Evolutionary conservation across 768 basidiomycete species (phyloP), one percentile per base, ranked within the genome.

Genomic region (Termitomyces sp.): DNA sequence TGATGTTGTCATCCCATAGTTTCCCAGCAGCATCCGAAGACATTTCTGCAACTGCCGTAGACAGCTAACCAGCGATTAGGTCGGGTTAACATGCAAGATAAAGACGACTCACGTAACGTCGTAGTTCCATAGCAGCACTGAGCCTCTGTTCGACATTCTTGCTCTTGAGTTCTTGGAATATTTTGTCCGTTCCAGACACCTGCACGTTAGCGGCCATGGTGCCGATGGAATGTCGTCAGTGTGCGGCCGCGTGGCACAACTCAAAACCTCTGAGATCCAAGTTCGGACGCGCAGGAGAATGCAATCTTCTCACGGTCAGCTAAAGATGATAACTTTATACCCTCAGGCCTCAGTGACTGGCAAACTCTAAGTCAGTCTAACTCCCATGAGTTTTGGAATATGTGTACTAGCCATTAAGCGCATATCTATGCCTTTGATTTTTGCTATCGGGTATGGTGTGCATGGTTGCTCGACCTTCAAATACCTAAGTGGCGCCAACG

Each of bases 1-100:
- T 93, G 63, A 95, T 88, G 55, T 84, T 85, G 61, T 92, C 88
- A 59, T 93, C 90, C 90, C 91, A 94, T 48, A 93, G 74, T 68
- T 92, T 91, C 0, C 85, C 82, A 10, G 87, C 86, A 12, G 84
- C 84, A 62, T 93, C 92, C 1, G 90, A 84, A 10, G 89, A 84
- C 82, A 92, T 86, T 67, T 94, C 92, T 8, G 87, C 81, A 4
- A 91, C 81, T 5, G 83, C 83, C 32, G 82, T 82, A 9, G 83
- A 80, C 23, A 93, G 86, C 92, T 94, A 65, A 19, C 55, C 44
- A 46, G 31, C 47, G 35, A 49, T 51, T 53, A 62, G 43, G 41
- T 48, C 49, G 37, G 47, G 45, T 45, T 35, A 25, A 37, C 34
- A 34, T 8, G 21, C 47, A 23, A 57, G 23, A 64, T 25, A 37